Base-by-base conservation (phyloP, 257 asterid species). In the Scutellaria barbata region DNA sequence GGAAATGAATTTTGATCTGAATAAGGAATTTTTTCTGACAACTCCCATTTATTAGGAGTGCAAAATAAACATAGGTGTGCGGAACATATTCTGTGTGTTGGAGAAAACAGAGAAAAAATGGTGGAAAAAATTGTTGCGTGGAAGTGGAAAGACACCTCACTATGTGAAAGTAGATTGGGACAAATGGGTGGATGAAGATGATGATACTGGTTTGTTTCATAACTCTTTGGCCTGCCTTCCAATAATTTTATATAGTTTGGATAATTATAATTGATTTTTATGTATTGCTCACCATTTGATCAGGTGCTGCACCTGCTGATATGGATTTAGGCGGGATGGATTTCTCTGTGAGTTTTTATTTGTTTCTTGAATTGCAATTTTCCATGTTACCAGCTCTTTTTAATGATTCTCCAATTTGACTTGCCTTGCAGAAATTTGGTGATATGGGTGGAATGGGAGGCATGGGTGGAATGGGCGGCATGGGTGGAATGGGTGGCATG, bases 101-200 rank as follows among this genome's bases (percentile, higher is more conserved):
- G 91, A 89, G 84, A 94, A 94, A 82, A 88, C 77, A 0, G 98
- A 94, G 81, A 76, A 80, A 70, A 90, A 87, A 77, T 94, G 98
- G 97, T 94, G 98, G 98, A 82, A 69, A 1, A 89, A 87, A 56
- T 74, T 94, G 55, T 83, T 94, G 84, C 85, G 87, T 55, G 97
- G 90, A 71, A 85, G 75, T 58, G 96, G 67, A 9, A 94, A 91
- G 88, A n/a, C 90, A 18, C 98, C 98, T 14, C 96, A 89, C 80
- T 86, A 89, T 39, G 85, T 94, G 65, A 94, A 90, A 84, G 95
- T 91, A 65, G 98, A 94, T 74, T 94, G 98, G 98, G 98, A 93
- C 76, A 93, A 87, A 72, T 93, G 98, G 98, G 98, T 81, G 17
- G 98, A 93, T 68, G 95, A 90, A 82, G 98, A 90, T 79, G 97